phyloP scores from a whole-genome alignment of 305 asterid genomes.

The Nicotiana rustica region DNA sequence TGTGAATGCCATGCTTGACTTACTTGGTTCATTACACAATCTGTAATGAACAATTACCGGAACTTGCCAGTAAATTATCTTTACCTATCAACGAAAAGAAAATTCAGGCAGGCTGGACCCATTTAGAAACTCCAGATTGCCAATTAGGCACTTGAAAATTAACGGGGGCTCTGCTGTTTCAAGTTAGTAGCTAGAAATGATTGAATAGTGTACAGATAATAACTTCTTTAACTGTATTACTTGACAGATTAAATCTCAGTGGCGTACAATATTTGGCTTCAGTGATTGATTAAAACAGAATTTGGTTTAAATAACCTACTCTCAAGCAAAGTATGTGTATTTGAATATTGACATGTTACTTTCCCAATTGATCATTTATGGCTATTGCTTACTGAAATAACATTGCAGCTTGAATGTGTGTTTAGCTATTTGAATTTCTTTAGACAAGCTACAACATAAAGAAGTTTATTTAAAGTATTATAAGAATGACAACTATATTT shows the following conservation, averaged over 20 bases:
- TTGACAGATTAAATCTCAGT: no score
- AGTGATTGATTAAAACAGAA: neutral
- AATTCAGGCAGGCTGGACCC: no score
- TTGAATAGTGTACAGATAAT: no score
- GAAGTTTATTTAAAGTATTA: constrained; percentile 1
- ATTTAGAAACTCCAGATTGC: no score
- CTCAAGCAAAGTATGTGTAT: neutral
- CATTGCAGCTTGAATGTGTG: neutral
- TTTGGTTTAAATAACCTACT: neutral
- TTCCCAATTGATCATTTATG: neutral
- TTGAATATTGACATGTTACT: constrained; percentile 13
- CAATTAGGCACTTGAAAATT: no score
- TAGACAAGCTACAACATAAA: constrained; percentile 8
- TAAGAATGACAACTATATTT: constrained; percentile 17
- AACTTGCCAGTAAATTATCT: no score
- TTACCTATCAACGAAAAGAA: no score
- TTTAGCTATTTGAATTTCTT: neutral
- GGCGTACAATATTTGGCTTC: neutral
- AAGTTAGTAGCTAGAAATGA: no score
- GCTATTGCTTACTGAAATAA: neutral
- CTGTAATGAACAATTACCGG: no score
- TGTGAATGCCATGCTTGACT: constrained; percentile 5
- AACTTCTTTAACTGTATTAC: no score
- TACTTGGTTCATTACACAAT: constrained; percentile 9
- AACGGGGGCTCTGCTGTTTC: no score